Evolutionary conservation across 2,329 filamentous ascomycete genomes (phyloP), one percentile per base, ranked within the genome.

Genomic region (Polychaeton citri): DNA sequence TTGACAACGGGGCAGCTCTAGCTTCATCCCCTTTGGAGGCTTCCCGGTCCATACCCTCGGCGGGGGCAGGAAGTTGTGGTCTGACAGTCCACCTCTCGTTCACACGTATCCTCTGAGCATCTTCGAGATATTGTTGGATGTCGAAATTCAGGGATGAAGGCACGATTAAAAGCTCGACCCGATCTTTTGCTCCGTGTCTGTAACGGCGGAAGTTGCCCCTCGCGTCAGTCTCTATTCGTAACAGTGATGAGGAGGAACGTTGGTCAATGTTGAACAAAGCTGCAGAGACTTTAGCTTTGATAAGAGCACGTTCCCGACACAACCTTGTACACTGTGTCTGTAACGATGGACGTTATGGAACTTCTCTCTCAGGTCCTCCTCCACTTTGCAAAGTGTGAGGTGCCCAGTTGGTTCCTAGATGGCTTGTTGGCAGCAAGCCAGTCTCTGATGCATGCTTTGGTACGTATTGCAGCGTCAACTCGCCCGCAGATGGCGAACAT

Each of bases 61-160:
- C 52, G 0, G 64, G 44, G 0, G 59, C 63, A 0, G 77, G 76
- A 2, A 79, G 50, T 38, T 79, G 75, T 0, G 74, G 66, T 4
- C 42, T 43, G 5, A 38, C 30, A 1, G 54, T 39, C 56, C 55
- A 58, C n/a, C 38, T 43, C n/a, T 43, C 44, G n/a, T 45, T 43
- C 6, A 38, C 32, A 3, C 38, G 30, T 36, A 32, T 21, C 30
- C 21, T 30, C n/a, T 37, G 18, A 13, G 35, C 10, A 4, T 43
- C 31, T 8, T 47, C 40, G 31, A 45, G 50, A 42, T 57, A 57
- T 5, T 46, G n/a, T 2, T 45, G 41, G 12, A 57, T 42, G 5
- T 34, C 34, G 1, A 21, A 31, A 31, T 56, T 56, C n/a, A 54
- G 44, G 16, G 43, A 43, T 7, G 39, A 44, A 6, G 50, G 48